These are phyloP conservation scores for Pneumocystis canis DNA, from an alignment of 1,139 yeast genomes.

Conservation along the genomic window DNA sequence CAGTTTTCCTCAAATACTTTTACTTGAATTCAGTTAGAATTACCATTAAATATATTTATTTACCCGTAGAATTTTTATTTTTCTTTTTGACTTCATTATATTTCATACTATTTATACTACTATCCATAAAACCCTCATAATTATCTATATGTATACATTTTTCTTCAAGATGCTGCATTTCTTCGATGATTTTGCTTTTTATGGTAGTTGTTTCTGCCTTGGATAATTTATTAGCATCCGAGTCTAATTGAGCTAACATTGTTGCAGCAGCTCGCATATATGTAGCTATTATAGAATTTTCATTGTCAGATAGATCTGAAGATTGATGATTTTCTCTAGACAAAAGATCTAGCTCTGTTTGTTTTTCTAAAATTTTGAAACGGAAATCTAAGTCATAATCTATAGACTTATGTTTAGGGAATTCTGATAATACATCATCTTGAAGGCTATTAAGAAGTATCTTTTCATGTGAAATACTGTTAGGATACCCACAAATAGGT, in stretches of 20 bases:
- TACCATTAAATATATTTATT: slow-evolving; percentile 76
- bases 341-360: neutral
- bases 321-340: slow-evolving; percentile 15
- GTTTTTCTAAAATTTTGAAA: neutral
- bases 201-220: slow-evolving; percentile 62
- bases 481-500: neutral
- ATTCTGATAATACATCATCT: neutral
- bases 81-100: slow-evolving; percentile 16
- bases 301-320: neutral
- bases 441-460: neutral
- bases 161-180: slow-evolving; percentile 81
- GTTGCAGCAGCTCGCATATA: slow-evolving; percentile 95
- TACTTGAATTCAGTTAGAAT: slow-evolving; percentile 64
- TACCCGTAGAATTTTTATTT: neutral
- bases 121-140: neutral
- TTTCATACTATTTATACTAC: neutral
- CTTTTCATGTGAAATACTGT: neutral
- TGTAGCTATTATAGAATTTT: slow-evolving; percentile 36
- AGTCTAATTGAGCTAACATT: slow-evolving; percentile 79
- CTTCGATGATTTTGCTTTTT: slow-evolving; percentile 60
- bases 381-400: neutral
- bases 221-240: slow-evolving; percentile 45
- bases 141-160: slow-evolving; percentile 18
- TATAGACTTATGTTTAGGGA: neutral
- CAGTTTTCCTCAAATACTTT: slow-evolving; percentile 83